Evolutionary conservation across 2,329 filamentous ascomycete species (phyloP).

Genomic region (Endocalyx cinctus): DNA sequence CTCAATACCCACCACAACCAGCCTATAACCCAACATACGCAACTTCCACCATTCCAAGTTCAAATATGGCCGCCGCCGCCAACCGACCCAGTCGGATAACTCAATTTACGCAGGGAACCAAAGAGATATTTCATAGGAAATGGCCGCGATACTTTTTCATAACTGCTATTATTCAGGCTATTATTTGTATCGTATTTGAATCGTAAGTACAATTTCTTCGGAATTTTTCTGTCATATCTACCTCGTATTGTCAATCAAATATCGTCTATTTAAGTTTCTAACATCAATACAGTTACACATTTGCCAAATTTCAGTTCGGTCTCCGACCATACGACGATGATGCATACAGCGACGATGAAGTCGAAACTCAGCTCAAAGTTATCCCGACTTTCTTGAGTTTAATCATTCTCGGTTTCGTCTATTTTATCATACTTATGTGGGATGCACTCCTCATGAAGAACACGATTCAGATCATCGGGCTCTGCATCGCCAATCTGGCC

Average conservation of each 20-base stretch:
- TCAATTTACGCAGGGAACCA: constrained; percentile 38
- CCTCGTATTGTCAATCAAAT: too few species aligned
- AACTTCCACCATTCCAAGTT: constrained; percentile 27
- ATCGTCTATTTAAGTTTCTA: too few species aligned
- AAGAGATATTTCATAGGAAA: constrained; percentile 75
- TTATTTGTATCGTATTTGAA: constrained; percentile 79
- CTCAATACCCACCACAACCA: constrained; percentile 18
- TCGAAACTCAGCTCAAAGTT: constrained; percentile 56
- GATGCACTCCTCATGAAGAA: constrained; percentile 93
- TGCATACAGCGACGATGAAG: constrained; percentile 34
- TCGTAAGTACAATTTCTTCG: constrained; percentile 55
- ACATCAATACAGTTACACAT: constrained; percentile 75
- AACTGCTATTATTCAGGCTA: constrained; percentile 69
- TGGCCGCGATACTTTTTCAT: constrained; percentile 88
- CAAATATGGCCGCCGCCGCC: constrained; percentile 30
- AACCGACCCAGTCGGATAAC: constrained; percentile 26
- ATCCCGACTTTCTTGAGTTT: constrained; percentile 95
- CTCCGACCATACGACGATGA: constrained; percentile 34
- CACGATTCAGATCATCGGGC: constrained; percentile 95
- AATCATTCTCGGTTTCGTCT: constrained; percentile 96
- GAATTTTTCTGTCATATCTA: neutral
- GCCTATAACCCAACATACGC: neutral
- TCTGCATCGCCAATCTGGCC: constrained; percentile 88
- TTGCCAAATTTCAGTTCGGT: constrained; percentile 74
- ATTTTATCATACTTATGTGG: constrained; percentile 84